Conservation (phyloP, 768 basidiomycete species). For the Boletellus ananas region DNA sequence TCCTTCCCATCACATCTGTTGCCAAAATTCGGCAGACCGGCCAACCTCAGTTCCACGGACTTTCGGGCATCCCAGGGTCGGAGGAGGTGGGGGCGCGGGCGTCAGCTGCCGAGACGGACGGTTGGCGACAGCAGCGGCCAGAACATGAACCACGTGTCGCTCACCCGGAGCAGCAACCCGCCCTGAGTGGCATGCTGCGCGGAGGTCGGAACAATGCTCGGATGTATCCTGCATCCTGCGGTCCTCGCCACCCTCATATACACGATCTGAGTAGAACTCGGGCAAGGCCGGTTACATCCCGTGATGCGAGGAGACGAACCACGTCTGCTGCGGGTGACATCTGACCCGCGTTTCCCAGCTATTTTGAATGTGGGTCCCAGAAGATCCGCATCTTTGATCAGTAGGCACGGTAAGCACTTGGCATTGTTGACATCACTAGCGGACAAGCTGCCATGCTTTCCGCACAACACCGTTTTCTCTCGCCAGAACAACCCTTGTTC, state of each 20-base stretch:
- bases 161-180: not conserved
- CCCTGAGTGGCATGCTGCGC: slow-evolving; percentile 2
- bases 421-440: slow-evolving; percentile 3
- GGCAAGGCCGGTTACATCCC: slow-evolving; percentile 20
- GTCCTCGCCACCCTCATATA: slow-evolving; percentile 17
- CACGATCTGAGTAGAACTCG: slow-evolving; percentile 22
- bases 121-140: slow-evolving; percentile 3
- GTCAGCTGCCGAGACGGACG: slow-evolving; percentile 5
- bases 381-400: slow-evolving; percentile 10
- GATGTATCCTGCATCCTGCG: slow-evolving; percentile 13
- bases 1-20: slow-evolving; percentile 6
- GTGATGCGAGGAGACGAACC: slow-evolving; percentile 29
- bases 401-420: slow-evolving; percentile 3
- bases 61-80: slow-evolving; percentile 24
- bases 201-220: slow-evolving; percentile 14
- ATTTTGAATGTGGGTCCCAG: slow-evolving; percentile 9
- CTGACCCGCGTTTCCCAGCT: slow-evolving; percentile 8
- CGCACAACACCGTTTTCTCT: slow-evolving; percentile 10
- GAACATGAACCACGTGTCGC: slow-evolving; percentile 6
- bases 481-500: slow-evolving; percentile 16
- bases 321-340: slow-evolving; percentile 33
- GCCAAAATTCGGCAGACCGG: slow-evolving; percentile 8
- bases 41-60: slow-evolving; percentile 22
- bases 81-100: slow-evolving; percentile 5
- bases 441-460: not conserved